These are phyloP conservation scores for Skeletonema grethae DNA, from an alignment of 108 stramenopile genomes.

Conservation along the genomic window DNA sequence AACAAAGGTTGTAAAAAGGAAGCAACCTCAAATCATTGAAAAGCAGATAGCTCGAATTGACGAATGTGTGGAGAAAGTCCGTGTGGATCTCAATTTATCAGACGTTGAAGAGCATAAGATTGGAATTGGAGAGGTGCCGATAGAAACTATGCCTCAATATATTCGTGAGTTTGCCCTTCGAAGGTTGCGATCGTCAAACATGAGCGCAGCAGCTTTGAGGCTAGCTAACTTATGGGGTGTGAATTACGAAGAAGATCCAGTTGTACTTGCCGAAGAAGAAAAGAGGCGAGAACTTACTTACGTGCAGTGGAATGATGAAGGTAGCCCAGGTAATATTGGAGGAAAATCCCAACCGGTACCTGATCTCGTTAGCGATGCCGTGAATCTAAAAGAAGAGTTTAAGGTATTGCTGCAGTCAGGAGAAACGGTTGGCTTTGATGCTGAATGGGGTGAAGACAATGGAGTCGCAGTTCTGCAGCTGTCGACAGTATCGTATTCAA, in stretches of 20 bases:
- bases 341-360: constrained; percentile 33
- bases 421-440: constrained; percentile 67
- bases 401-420: constrained; percentile 1
- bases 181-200: constrained; percentile 51
- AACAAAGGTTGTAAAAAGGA: constrained; percentile 58
- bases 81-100: constrained; percentile 22
- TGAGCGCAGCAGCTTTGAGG: constrained; percentile 51
- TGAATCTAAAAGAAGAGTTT: constrained; percentile 35
- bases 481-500: constrained; percentile 36
- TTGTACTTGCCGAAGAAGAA: constrained; percentile 47
- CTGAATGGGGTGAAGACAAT: constrained; percentile 68
- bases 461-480: constrained; percentile 70
- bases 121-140: background rate
- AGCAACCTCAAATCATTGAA: constrained; percentile 64
- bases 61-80: constrained; percentile 47
- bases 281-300: constrained; percentile 54
- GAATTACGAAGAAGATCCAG: constrained; percentile 60
- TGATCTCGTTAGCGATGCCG: constrained; percentile 47
- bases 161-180: constrained; percentile 65
- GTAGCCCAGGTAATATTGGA: constrained; percentile 25
- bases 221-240: constrained; percentile 60
- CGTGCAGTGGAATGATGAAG: constrained; percentile 72
- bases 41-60: constrained; percentile 72
- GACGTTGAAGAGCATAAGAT: background rate
- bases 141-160: background rate